Percentiles rank a stretch among this genome's conserved stretches.
Conservation (phyloP, 441 rosid genomes). For the Pelargonium cotyledonis region DNA sequence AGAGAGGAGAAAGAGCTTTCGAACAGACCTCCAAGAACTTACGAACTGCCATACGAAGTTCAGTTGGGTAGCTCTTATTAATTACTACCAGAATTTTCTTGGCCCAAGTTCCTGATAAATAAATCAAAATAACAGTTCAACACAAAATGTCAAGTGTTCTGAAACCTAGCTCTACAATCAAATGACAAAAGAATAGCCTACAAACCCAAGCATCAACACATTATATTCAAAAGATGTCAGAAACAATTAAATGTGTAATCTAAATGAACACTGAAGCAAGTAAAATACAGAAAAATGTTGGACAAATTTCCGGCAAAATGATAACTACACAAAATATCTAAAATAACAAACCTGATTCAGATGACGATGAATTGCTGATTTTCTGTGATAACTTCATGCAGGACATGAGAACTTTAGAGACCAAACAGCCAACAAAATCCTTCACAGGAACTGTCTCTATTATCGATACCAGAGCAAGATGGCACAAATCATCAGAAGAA, state of each 20-base stretch:
- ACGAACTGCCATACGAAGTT: constrained; percentile 48
- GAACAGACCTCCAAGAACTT: constrained; percentile 65
- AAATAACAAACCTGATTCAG: constrained; percentile 50
- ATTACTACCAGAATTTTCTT: constrained; percentile 55
- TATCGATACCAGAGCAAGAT: constrained; percentile 46
- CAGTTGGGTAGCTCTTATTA: constrained; percentile 66
- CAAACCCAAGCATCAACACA: neutral
- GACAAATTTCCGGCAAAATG: neutral
- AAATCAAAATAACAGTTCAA: constrained; percentile 15
- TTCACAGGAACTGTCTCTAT: constrained; percentile 59
- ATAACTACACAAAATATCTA: constrained; percentile 1
- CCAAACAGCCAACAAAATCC: constrained; percentile 45
- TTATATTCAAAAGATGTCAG: neutral
- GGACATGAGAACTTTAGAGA: constrained; percentile 54
- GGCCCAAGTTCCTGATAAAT: constrained; percentile 61
- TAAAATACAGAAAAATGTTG: neutral
- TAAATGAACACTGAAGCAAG: neutral
- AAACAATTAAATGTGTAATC: neutral
- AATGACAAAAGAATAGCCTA: neutral
- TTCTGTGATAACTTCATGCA: constrained; percentile 57
- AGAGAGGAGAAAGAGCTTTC: constrained; percentile 10
- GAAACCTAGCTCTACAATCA: neutral
- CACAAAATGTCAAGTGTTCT: neutral
- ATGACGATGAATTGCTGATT: constrained; percentile 32
- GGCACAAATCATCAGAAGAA: constrained; percentile 52